Evolutionary conservation across 495 filamentous ascomycete genomes (phyloP), one percentile per base, ranked within the genome.

Genomic region (Aspergillus incahuasiensis): DNA sequence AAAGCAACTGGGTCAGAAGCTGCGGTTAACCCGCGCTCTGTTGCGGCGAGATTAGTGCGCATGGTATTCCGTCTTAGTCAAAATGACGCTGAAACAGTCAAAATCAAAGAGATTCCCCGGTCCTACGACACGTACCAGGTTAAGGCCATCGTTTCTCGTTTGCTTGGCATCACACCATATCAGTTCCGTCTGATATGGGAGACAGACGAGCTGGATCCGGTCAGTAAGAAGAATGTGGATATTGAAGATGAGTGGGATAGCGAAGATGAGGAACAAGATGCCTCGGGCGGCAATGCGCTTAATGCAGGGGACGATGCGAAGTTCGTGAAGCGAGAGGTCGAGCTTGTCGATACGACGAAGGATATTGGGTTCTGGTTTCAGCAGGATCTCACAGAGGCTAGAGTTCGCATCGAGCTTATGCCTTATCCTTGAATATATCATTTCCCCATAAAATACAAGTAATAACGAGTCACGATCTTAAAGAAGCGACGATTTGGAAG

Each of bases 311-410:
- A 45, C 15, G 54, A 76, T 6, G 72, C 52, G 18, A 66, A 61
- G 60, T 89, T 84, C 77, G 78, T 87, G 35, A 81, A 82, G 62
- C 72, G 91, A 59, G 90, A 95, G 66, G 82, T 89, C 40, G 89
- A 92, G 69, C 71, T 97, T 52, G 83, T 85, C 58, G 88, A 94
- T 63, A 87, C 88, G 40, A 90, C 88, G 11, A 80, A 88, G 61
- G 82, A 87, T 68, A 78, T 96, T 63, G 90, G 89, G 11, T 92
- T 87, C 62, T 88, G 84, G 74, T 81, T 96, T 52, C 90, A 95
- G 57, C 82, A 85, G 20, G 72, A 70, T 54, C 48, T 65, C 15
- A 65, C 67, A 48, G 82, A 86, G 60, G 88, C 81, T 2, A 83
- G 61, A 56, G 75, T 97, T 43, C 72, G 91, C 52, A 82, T 95